Conservation (phyloP, 352 stramenopile species). For the Phytophthora megakarya region DNA sequence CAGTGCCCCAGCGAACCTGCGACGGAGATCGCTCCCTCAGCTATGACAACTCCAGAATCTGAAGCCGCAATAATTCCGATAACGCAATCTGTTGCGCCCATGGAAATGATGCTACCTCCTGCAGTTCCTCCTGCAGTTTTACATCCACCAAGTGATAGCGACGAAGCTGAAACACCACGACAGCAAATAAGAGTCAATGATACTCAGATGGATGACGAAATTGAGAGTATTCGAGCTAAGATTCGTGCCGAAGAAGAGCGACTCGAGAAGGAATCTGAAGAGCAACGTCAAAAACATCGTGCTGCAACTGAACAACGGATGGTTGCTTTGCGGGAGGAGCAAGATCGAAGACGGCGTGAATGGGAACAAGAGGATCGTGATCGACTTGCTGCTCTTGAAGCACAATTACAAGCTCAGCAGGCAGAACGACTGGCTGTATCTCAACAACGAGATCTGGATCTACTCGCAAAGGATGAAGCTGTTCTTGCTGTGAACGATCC, state of each 20-base stretch:
- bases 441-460: constrained; percentile 38
- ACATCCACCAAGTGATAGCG: not conserved
- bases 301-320: constrained; percentile 61
- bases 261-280: constrained; percentile 46
- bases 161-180: constrained; percentile 3
- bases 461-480: constrained; percentile 35
- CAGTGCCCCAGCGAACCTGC: not conserved
- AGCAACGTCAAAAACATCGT: constrained; percentile 48
- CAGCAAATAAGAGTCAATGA: not conserved
- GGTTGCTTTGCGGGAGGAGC: constrained; percentile 60
- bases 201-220: constrained; percentile 16
- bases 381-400: constrained; percentile 51
- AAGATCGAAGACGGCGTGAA: constrained; percentile 64
- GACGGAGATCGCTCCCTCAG: not conserved
- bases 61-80: constrained; percentile 4
- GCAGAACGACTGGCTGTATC: constrained; percentile 36
- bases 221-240: constrained; percentile 47
- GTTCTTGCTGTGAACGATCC: constrained; percentile 3
- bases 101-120: constrained; percentile 24
- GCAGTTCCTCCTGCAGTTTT: constrained; percentile 14
- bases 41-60: not conserved
- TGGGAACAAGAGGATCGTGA: constrained; percentile 73
- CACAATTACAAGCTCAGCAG: constrained; percentile 51
- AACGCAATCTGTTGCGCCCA: constrained; percentile 16
- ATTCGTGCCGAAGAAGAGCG: constrained; percentile 53